phyloP scores from a whole-genome alignment of 2,329 filamentous ascomycete species.

The Aspergillus carbonarius region DNA sequence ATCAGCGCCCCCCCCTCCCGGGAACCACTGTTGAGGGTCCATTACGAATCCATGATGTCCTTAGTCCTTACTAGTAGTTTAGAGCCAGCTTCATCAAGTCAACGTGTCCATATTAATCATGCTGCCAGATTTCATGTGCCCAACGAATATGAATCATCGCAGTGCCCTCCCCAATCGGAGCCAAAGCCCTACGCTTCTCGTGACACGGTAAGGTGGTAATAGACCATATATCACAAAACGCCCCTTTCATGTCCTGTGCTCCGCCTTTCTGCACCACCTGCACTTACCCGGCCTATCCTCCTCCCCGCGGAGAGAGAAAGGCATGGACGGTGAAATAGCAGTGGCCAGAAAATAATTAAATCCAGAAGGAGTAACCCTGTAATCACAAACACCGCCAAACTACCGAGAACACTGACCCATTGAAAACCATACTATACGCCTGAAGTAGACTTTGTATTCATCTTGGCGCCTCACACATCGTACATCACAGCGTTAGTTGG shows the following conservation, averaged over 20 bases:
- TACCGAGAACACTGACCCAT: neutral
- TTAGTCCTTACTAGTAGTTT: neutral
- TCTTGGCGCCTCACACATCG: neutral
- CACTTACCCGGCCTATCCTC: neutral
- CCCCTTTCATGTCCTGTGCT: slow-evolving; percentile 3
- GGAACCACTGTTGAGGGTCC: neutral
- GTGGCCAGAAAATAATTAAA: neutral
- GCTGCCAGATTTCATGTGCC: neutral
- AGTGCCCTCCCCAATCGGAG: neutral
- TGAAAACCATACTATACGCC: neutral
- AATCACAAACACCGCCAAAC: neutral
- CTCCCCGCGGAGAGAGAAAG: neutral
- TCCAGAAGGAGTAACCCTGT: neutral
- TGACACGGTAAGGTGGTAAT: neutral
- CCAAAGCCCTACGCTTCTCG: neutral
- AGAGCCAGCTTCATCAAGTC: neutral
- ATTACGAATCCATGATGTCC: too few species aligned
- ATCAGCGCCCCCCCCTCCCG: neutral
- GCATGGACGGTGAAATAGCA: neutral
- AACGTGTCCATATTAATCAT: neutral
- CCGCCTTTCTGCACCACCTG: slow-evolving; percentile 1
- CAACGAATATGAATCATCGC: neutral
- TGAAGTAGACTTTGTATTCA: neutral
- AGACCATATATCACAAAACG: neutral
- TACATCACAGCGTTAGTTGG: slow-evolving; percentile 38